A percentile compares a stretch with the other conserved stretches of the same genome.
Evolutionary conservation across 1,284 basidiomycete species (phyloP).

Genomic region (Naganishia cerealis): DNA sequence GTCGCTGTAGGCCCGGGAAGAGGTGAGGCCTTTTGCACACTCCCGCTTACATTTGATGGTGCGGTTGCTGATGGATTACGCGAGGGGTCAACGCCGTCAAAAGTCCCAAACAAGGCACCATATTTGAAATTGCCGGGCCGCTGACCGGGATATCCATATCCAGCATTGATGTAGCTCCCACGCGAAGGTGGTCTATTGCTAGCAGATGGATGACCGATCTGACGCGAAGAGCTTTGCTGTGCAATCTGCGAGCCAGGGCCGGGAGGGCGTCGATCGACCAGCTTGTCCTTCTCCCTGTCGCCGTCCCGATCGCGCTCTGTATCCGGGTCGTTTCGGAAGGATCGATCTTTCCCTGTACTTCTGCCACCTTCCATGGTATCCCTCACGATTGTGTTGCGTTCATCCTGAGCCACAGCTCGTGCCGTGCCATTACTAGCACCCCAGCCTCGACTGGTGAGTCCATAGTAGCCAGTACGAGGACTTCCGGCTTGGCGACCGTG

Average conservation of each 20-base stretch:
- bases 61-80: background rate
- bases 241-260: slow-evolving; percentile 23
- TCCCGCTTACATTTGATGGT: background rate
- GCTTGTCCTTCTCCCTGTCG: slow-evolving; percentile 24
- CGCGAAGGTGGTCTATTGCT: slow-evolving; percentile 13
- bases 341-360: background rate
- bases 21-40: background rate
- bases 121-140: slow-evolving; percentile 28
- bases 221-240: slow-evolving; percentile 10
- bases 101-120: slow-evolving; percentile 24
- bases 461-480: slow-evolving; percentile 12
- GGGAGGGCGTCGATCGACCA: slow-evolving; percentile 23
- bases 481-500: slow-evolving; percentile 11
- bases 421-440: background rate
- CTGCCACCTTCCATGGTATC: slow-evolving; percentile 1
- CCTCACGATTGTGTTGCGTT: background rate
- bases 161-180: slow-evolving; percentile 17
- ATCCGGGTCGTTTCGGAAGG: background rate
- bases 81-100: slow-evolving; percentile 17
- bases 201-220: slow-evolving; percentile 1
- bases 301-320: slow-evolving; percentile 6
- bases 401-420: background rate
- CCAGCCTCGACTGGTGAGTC: slow-evolving; percentile 20
- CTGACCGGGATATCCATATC: slow-evolving; percentile 21
- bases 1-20: background rate